Conservation (phyloP, 805 yeast genomes). For the Wickerhamomyces subpelliculosus region DNA sequence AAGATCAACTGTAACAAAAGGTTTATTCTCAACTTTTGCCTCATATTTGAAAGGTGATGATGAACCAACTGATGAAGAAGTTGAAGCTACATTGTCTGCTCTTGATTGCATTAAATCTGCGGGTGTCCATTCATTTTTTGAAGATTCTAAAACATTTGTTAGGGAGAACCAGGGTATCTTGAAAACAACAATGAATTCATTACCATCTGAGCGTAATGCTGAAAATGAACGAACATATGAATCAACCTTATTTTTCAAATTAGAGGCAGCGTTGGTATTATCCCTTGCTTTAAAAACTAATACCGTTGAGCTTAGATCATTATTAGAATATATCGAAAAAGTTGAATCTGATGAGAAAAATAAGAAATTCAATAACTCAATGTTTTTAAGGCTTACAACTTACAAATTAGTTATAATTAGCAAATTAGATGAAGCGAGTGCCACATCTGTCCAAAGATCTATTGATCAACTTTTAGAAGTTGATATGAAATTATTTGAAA, state of each 20-base stretch:
- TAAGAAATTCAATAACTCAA: conserved; percentile 14
- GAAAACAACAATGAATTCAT: conserved; percentile 24
- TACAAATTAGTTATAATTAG: conserved; percentile 41
- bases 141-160: conserved; percentile 3
- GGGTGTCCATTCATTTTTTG: conserved; percentile 49
- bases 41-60: conserved; percentile 91
- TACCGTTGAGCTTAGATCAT: conserved; percentile 2
- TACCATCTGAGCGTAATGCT: conserved; percentile 27
- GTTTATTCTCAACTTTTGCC: conserved; percentile 86
- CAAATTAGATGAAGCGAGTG: background rate
- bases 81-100: conserved; percentile 77
- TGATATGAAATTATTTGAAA: conserved; percentile 12
- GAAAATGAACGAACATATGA: conserved; percentile 21
- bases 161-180: conserved; percentile 15
- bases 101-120: conserved; percentile 77
- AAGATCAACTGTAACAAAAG: conserved; percentile 59
- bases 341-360: conserved; percentile 15
- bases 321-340: conserved; percentile 22
- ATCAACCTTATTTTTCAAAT: conserved; percentile 31
- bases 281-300: background rate
- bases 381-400: conserved; percentile 37
- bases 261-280: conserved; percentile 27
- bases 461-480: conserved; percentile 8
- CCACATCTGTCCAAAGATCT: conserved; percentile 1
- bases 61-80: conserved; percentile 92